Conservation (phyloP, 2,329 filamentous ascomycete species). For the Metarhizium sp. region DNA sequence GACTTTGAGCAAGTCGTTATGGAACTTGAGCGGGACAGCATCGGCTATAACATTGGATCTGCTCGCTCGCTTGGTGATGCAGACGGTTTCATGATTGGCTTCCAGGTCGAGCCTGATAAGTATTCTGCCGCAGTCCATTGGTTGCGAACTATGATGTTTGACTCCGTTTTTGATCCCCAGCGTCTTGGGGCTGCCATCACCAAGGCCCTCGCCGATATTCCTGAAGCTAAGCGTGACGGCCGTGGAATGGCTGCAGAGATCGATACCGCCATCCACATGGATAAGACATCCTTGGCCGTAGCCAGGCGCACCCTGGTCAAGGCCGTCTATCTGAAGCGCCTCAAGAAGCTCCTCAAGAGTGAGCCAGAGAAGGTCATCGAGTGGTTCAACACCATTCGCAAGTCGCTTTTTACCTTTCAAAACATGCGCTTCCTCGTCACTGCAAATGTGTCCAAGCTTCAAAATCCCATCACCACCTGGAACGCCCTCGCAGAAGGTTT, state of each 20-base stretch:
- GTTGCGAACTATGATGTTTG: constrained; percentile 79
- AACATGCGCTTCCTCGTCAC: constrained; percentile 84
- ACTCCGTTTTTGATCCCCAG: constrained; percentile 73
- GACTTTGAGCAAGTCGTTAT: constrained; percentile 90
- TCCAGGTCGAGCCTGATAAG: constrained; percentile 82
- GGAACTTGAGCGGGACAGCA: constrained; percentile 82
- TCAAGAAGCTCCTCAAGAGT: constrained; percentile 71
- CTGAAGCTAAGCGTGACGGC: constrained; percentile 83
- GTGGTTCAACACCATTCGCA: constrained; percentile 69
- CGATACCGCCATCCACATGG: constrained; percentile 71
- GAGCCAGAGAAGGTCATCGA: constrained; percentile 66
- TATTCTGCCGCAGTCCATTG: constrained; percentile 75
- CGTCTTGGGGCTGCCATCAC: constrained; percentile 56
- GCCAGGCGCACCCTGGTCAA: constrained; percentile 79
- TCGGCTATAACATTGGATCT: constrained; percentile 67
- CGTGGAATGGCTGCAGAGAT: constrained; percentile 55
- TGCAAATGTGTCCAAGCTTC: constrained; percentile 65
- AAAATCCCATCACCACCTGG: constrained; percentile 72
- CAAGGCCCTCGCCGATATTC: constrained; percentile 84
- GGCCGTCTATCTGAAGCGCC: constrained; percentile 74
- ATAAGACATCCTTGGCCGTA: constrained; percentile 65
- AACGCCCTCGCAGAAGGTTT: constrained; percentile 36
- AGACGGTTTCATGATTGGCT: constrained; percentile 71
- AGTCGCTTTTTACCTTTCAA: constrained; percentile 67
- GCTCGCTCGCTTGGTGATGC: constrained; percentile 63